phyloP scores from a whole-genome alignment of 2,329 filamentous ascomycete genomes.

The Helminthosporium solani region DNA sequence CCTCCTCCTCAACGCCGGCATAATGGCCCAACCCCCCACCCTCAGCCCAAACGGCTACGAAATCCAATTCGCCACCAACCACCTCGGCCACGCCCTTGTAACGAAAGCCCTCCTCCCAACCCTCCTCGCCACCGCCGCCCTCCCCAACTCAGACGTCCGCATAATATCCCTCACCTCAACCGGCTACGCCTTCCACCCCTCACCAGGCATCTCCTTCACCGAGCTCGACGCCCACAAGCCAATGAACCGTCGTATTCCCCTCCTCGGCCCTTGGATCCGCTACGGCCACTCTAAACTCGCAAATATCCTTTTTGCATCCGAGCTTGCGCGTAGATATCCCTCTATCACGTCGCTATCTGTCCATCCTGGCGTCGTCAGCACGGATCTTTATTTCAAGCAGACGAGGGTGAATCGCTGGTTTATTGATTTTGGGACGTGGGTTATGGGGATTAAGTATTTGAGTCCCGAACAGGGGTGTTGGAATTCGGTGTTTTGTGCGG shows the following conservation, averaged over 20 bases:
- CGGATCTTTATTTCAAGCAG: conserved; percentile 6
- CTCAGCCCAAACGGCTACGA: conserved; percentile 50
- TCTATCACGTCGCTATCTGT: conserved; percentile 41
- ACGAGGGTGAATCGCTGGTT: conserved; percentile 5
- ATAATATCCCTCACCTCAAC: conserved; percentile 42
- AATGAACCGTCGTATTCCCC: conserved; percentile 19
- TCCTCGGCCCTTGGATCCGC: conserved; percentile 33
- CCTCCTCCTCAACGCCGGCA: conserved; percentile 47
- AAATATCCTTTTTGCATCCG: conserved; percentile 46
- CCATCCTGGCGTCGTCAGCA: conserved; percentile 47
- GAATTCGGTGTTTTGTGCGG: conserved; percentile 41
- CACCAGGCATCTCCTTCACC: conserved; percentile 34
- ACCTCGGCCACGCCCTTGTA: conserved; percentile 49
- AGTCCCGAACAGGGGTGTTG: conserved; percentile 24
- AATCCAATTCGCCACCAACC: conserved; percentile 51
- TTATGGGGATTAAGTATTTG: conserved; percentile 4
- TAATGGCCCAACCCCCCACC: conserved; percentile 31
- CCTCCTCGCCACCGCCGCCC: conserved; percentile 41
- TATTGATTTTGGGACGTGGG: conserved; percentile 7
- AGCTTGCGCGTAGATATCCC: conserved; percentile 46
- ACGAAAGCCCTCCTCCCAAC: conserved; percentile 44
- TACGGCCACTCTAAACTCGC: conserved; percentile 52
- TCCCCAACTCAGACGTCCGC: conserved; percentile 43
- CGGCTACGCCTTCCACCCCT: conserved; percentile 19
- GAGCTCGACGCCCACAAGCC: conserved; percentile 25